Conservation (phyloP, 75 land plant genomes). For the Adiantum capillusveneris region DNA sequence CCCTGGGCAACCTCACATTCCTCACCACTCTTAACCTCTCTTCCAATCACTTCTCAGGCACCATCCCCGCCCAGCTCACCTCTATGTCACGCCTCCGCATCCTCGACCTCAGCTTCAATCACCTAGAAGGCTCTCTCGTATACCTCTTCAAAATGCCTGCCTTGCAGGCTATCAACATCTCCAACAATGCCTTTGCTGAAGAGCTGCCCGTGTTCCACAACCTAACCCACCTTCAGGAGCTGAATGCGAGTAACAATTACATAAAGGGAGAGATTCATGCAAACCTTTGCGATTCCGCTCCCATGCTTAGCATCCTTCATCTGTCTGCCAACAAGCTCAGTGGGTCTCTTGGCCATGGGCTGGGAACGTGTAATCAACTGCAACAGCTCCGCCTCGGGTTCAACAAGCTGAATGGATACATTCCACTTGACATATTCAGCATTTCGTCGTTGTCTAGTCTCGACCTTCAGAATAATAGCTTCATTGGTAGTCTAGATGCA, state of each 20-base stretch:
- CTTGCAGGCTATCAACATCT: constrained; percentile 26
- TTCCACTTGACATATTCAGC: constrained; percentile 33
- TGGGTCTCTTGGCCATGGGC: constrained; percentile 17
- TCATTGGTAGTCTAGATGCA: constrained; percentile 26
- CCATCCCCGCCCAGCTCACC: constrained; percentile 13
- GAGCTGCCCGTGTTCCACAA: constrained; percentile 12
- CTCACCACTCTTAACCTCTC: constrained; percentile 30
- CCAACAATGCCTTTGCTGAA: constrained; percentile 34
- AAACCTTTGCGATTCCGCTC: constrained; percentile 11
- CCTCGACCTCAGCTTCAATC: constrained; percentile 42
- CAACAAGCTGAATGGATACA: constrained; percentile 27
- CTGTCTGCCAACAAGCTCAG: constrained; percentile 41
- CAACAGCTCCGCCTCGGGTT: constrained; percentile 28
- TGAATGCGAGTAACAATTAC: constrained; percentile 43
- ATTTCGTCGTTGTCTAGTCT: constrained; percentile 18
- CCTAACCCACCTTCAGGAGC: constrained; percentile 13
- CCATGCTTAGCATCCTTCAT: constrained; percentile 23
- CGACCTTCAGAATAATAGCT: constrained; percentile 29
- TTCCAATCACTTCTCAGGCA: constrained; percentile 19
- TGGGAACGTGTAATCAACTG: constrained; percentile 30
- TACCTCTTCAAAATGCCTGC: background rate
- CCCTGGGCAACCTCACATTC: constrained; percentile 19
- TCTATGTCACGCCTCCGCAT: constrained; percentile 11
- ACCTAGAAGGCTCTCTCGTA: constrained; percentile 25
- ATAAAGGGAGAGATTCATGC: constrained; percentile 35